A percentile compares a stretch with the other conserved stretches of the same genome.
These are phyloP conservation scores for Prunus davidiana DNA, from an alignment of 306 rosid genomes.

Conservation along the genomic window DNA sequence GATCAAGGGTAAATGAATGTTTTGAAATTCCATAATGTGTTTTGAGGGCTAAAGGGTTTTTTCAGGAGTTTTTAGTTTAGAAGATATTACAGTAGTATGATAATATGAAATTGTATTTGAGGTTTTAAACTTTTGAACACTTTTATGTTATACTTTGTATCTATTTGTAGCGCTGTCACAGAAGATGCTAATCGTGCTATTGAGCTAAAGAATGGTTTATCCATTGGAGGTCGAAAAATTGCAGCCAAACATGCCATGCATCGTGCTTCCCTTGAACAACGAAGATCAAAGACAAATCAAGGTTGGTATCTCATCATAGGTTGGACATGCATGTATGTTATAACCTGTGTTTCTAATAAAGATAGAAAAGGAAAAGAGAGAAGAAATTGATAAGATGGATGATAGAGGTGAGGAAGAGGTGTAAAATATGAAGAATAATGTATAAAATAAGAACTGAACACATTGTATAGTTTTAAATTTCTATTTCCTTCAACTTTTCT, in stretches of 20 bases:
- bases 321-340: constrained; percentile 20
- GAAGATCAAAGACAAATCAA: constrained; percentile 61
- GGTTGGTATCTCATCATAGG: constrained; percentile 43
- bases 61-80: background rate
- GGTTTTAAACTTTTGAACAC: background rate
- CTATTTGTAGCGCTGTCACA: constrained; percentile 66
- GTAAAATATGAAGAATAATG: background rate
- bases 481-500: background rate
- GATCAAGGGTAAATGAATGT: background rate
- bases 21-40: background rate
- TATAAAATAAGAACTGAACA: background rate
- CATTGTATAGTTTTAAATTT: background rate
- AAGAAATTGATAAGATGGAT: background rate
- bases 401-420: background rate
- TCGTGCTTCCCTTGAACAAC: constrained; percentile 70
- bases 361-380: background rate
- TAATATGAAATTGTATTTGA: background rate
- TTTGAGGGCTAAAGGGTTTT: background rate
- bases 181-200: constrained; percentile 81
- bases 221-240: constrained; percentile 75
- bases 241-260: constrained; percentile 80
- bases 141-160: constrained; percentile 8
- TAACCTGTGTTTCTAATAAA: background rate
- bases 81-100: background rate
- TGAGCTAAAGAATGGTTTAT: constrained; percentile 68